Evolutionary conservation across 2,329 filamentous ascomycete species (phyloP), one percentile per base, ranked within the genome.

Genomic region (Beauveria bassiana): DNA sequence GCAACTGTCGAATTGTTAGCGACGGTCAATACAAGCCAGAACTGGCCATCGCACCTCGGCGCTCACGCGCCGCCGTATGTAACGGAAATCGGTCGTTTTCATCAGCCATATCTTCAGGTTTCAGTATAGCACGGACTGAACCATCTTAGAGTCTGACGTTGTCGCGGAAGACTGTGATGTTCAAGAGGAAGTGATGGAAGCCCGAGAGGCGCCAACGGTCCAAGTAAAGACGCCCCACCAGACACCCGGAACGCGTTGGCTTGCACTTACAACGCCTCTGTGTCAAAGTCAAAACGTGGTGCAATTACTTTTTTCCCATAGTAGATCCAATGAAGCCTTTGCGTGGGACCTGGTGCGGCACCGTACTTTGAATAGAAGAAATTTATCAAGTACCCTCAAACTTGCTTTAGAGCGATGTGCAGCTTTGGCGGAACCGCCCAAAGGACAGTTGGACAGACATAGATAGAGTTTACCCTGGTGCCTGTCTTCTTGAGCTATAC

Each of bases 41-140:
- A 47, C 6, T 20, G 9, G 18, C 5, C 14, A 59, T 68, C 81
- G 71, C 81, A 96, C 93, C 82, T 79, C 86, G 89, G 47, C 93
- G 92, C 73, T 96, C 91, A 61, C 93, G 84, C 64, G 89, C 88
- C 47, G 93, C 93, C 66, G 90, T 90, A 71, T 98, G 93, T 49
- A 97, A 87, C 31, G 91, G 89, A 68, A 87, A 97, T 68, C 88
- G 91, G 57, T 86, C 79, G 50, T 74, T 67, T 22, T 79, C 72
- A 5, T 74, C 70, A 57, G 73, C 71, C 70, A 73, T 73, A 3
- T 20, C 12, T 40, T 22, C 20, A 26, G 20, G 14, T 46, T 18
- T 14, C 10, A 6, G 8, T 57, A 26, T 34, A 3, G n/a, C 42
- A 16, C 12, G 5, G 26, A 22, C 26, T 16, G 18, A 22, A 22